These are phyloP conservation scores for Penicillium olsonii DNA, from an alignment of 2,329 filamentous ascomycete species.

Conservation along the genomic window DNA sequence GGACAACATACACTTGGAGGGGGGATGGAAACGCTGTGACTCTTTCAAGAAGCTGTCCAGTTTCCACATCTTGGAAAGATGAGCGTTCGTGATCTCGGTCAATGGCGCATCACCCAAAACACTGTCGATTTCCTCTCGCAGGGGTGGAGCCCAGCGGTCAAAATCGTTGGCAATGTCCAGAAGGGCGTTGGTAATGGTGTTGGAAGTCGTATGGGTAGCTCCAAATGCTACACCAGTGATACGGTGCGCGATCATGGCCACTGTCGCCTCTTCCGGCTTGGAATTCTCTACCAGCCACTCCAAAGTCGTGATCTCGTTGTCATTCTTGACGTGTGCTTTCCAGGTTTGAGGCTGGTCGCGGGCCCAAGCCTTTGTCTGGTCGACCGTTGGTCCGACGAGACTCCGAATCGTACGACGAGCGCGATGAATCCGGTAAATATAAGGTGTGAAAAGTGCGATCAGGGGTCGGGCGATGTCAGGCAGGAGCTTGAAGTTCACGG, in stretches of 20 bases:
- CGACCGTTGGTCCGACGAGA: not conserved
- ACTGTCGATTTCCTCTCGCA: not conserved
- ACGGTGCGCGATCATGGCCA: not conserved
- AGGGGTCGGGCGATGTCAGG: not conserved
- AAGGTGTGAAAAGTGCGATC: not conserved
- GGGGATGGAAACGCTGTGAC: too few relatives aligned
- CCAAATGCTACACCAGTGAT: not conserved
- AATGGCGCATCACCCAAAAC: not conserved
- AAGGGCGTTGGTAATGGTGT: not conserved
- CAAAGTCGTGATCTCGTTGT: not conserved
- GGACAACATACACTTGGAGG: too few relatives aligned
- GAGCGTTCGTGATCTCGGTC: not conserved
- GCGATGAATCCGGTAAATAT: not conserved
- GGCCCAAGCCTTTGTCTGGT: not conserved
- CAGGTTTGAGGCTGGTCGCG: not conserved
- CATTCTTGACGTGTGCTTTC: not conserved
- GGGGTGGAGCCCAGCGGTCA: not conserved
- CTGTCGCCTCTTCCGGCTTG: not conserved
- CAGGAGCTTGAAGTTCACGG: not conserved
- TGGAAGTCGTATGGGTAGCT: not conserved
- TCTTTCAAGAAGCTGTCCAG: not conserved
- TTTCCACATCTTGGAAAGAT: not conserved
- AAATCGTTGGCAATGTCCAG: not conserved
- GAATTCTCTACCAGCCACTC: not conserved
- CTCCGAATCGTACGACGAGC: not conserved